Evolutionary conservation across 1,139 yeast species (phyloP).

Genomic region (Magnusiomyces paraingens): DNA sequence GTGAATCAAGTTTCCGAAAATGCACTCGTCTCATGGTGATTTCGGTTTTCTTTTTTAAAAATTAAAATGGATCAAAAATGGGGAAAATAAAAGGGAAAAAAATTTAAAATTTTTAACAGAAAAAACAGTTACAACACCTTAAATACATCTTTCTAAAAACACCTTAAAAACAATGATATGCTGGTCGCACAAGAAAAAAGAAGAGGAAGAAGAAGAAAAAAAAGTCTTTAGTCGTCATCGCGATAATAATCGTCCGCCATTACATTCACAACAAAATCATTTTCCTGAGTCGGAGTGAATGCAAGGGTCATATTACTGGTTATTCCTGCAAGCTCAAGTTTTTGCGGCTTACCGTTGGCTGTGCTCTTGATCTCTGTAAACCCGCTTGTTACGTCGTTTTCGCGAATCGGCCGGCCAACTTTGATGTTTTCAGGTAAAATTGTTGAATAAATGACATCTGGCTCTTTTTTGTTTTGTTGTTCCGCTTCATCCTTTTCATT

Average conservation of each 20-base stretch:
- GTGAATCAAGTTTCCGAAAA: slow-evolving; percentile 12
- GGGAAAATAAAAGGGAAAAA: not conserved
- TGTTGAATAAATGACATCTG: not conserved
- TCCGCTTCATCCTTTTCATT: not conserved
- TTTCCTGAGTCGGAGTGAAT: slow-evolving; percentile 1
- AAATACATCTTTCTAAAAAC: not conserved
- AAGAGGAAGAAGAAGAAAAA: not conserved
- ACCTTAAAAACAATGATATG: not conserved
- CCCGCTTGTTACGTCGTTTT: slow-evolving; percentile 1
- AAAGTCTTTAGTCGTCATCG: slow-evolving; percentile 6
- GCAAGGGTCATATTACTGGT: not conserved
- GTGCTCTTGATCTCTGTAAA: slow-evolving; percentile 6
- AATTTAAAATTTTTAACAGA: not conserved
- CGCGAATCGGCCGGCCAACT: slow-evolving; percentile 2
- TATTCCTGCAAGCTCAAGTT: slow-evolving; percentile 5
- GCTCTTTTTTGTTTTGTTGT: not conserved
- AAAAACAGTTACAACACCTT: not conserved
- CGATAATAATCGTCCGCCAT: slow-evolving; percentile 7
- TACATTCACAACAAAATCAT: not conserved
- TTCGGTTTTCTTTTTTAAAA: not conserved
- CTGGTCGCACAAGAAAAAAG: not conserved
- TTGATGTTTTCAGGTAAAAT: slow-evolving; percentile 3
- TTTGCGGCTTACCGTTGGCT: slow-evolving; percentile 2
- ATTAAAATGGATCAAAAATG: not conserved
- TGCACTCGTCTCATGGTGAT: slow-evolving; percentile 7